Evolutionary conservation across 768 basidiomycete species (phyloP).

Genomic region (Hypsizygus marmoreus): DNA sequence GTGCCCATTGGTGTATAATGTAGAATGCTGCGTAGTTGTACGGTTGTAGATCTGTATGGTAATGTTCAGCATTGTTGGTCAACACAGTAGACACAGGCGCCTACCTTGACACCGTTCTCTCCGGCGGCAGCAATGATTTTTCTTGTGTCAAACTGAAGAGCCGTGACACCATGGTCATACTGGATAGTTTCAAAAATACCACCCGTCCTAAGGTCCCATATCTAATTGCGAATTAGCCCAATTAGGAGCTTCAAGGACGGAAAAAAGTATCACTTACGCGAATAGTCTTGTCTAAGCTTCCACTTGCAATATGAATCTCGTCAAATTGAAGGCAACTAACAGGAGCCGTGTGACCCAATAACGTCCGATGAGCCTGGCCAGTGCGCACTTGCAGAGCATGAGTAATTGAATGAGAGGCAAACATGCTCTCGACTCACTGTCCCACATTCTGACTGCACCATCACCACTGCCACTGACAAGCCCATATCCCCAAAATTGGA

Average conservation of each 20-base stretch:
- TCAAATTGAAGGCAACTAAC: slow-evolving; percentile 96
- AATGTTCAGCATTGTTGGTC: slow-evolving; percentile 3
- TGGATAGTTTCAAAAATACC: slow-evolving; percentile 84
- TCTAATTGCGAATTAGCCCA: slow-evolving; percentile 45
- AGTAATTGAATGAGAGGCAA: slow-evolving; percentile 3
- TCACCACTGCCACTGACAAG: slow-evolving; percentile 97
- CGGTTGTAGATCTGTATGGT: slow-evolving; percentile 86
- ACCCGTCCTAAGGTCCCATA: slow-evolving; percentile 96
- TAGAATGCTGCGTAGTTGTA: slow-evolving; percentile 86
- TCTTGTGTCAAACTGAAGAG: slow-evolving; percentile 91
- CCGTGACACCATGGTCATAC: slow-evolving; percentile 89
- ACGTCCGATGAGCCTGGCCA: slow-evolving; percentile 91
- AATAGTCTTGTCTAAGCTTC: slow-evolving; percentile 91
- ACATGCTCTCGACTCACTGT: slow-evolving; percentile 69
- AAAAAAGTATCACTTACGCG: slow-evolving; percentile 53
- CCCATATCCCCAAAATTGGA: slow-evolving; percentile 99
- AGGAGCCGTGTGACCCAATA: slow-evolving; percentile 90
- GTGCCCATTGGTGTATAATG: slow-evolving; percentile 90
- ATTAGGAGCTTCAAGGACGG: slow-evolving; percentile 3
- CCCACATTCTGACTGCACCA: slow-evolving; percentile 99
- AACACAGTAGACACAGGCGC: slow-evolving; percentile 12
- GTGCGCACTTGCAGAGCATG: slow-evolving; percentile 77
- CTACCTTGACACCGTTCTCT: slow-evolving; percentile 90
- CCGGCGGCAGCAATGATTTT: slow-evolving; percentile 92
- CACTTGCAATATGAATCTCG: slow-evolving; percentile 90